These are phyloP conservation scores for Flueggea neowawraea DNA, from an alignment of 441 rosid genomes.

Conservation along the genomic window DNA sequence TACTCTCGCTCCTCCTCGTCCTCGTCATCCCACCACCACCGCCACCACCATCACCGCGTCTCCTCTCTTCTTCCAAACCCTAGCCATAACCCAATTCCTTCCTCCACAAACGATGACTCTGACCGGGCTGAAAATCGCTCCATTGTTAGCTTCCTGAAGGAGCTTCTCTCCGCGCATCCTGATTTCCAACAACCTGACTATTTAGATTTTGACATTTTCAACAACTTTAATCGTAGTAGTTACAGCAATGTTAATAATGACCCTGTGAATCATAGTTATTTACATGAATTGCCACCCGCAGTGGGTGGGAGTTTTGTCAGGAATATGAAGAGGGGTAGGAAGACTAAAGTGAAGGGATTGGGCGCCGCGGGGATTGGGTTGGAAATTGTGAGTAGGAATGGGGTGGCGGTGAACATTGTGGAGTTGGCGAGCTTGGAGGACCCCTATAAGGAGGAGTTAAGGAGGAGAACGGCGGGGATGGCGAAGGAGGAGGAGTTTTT, in stretches of 20 bases:
- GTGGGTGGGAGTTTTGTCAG: slow-evolving; percentile 11
- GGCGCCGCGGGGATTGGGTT: slow-evolving; percentile 14
- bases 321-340: slow-evolving; percentile 65
- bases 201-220: slow-evolving; percentile 15
- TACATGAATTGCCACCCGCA: background rate
- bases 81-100: slow-evolving; percentile 16
- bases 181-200: slow-evolving; percentile 27
- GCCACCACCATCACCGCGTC: slow-evolving; percentile 59
- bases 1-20: slow-evolving; percentile 49
- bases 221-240: slow-evolving; percentile 3
- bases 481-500: slow-evolving; percentile 51
- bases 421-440: slow-evolving; percentile 43
- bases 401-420: slow-evolving; percentile 44
- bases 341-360: slow-evolving; percentile 32
- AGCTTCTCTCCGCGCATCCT: slow-evolving; percentile 44
- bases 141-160: slow-evolving; percentile 46
- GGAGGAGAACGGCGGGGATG: slow-evolving; percentile 54
- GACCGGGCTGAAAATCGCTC: slow-evolving; percentile 44
- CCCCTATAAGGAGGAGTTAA: slow-evolving; percentile 52
- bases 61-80: slow-evolving; percentile 41
- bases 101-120: slow-evolving; percentile 20
- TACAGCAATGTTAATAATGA: no score
- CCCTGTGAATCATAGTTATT: no score
- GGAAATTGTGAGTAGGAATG: slow-evolving; percentile 49
- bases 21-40: slow-evolving; percentile 16